phyloP scores from a whole-genome alignment of 23 red algal genomes.

The Gracilaria gracilis region DNA sequence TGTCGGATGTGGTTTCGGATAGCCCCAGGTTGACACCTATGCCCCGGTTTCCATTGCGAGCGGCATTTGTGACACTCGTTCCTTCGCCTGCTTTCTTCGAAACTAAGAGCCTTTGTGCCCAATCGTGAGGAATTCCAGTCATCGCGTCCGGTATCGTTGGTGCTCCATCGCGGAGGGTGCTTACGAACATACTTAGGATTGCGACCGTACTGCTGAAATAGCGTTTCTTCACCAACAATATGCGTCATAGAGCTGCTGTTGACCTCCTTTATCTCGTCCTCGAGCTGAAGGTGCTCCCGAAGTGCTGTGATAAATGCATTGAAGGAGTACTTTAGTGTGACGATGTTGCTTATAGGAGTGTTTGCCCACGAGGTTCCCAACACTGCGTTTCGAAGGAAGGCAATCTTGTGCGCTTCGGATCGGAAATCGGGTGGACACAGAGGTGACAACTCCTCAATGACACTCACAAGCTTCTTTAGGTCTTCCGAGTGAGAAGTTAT shows the following conservation, averaged over 20 bases:
- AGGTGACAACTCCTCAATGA: slow-evolving; percentile 35
- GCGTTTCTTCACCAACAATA: not conserved
- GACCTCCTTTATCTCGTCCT: slow-evolving; percentile 11
- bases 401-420: slow-evolving; percentile 51
- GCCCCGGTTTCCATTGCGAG: not conserved
- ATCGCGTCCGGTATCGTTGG: too few species aligned
- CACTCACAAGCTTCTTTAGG: slow-evolving; percentile 25
- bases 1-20: not conserved
- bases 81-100: slow-evolving; percentile 1
- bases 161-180: not conserved
- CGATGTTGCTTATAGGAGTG: slow-evolving; percentile 38
- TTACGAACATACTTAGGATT: slow-evolving; percentile 52
- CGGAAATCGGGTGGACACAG: slow-evolving; percentile 37
- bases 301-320: slow-evolving; percentile 62
- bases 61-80: slow-evolving; percentile 30
- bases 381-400: slow-evolving; percentile 28
- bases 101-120: not conserved
- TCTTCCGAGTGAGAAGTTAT: slow-evolving; percentile 13
- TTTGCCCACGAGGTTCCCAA: slow-evolving; percentile 27
- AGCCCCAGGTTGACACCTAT: slow-evolving; percentile 22
- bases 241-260: not conserved
- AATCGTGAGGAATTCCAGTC: too few species aligned
- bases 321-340: slow-evolving; percentile 41
- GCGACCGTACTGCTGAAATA: slow-evolving; percentile 61
- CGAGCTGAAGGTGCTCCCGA: slow-evolving; percentile 44